Evolutionary conservation across 495 filamentous ascomycete species (phyloP).

Genomic region (Cladorrhinum samala): DNA sequence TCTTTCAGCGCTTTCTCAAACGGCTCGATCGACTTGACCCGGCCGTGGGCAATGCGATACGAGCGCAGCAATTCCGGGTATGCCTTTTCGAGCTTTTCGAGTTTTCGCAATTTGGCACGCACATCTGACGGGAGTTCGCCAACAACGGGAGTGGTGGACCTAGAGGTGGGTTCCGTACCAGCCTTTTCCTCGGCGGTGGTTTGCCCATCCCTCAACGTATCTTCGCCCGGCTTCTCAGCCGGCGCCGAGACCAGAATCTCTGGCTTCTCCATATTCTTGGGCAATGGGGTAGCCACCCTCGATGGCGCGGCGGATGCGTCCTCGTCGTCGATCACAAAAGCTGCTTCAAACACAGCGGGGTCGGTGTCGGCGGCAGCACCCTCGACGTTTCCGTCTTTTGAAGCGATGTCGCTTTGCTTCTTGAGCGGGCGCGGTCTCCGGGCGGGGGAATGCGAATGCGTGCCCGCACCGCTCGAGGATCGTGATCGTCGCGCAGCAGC

Average conservation of each 20-base stretch:
- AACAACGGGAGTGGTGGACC: constrained; percentile 14
- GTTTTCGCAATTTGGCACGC: constrained; percentile 60
- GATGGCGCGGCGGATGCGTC: constrained; percentile 52
- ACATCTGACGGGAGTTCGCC: constrained; percentile 72
- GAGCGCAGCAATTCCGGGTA: constrained; percentile 87
- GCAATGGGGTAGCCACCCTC: constrained; percentile 42
- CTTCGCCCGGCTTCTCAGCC: neutral
- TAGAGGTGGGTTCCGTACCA: constrained; percentile 3
- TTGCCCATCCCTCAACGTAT: constrained; percentile 5
- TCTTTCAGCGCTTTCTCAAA: constrained; percentile 89
- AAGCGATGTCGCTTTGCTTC: constrained; percentile 39
- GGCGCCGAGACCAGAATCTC: constrained; percentile 7
- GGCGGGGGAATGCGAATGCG: constrained; percentile 29
- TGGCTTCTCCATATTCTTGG: constrained; percentile 30
- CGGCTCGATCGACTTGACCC: constrained; percentile 76
- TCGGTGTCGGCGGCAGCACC: constrained; percentile 51
- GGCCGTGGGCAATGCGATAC: constrained; percentile 82
- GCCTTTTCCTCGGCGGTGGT: constrained; percentile 1
- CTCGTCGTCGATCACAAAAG: constrained; percentile 70
- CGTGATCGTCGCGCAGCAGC: constrained; percentile 48
- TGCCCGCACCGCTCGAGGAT: constrained; percentile 39
- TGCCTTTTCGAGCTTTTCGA: constrained; percentile 79
- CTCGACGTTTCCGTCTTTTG: too few species aligned
- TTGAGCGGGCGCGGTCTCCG: constrained; percentile 37
- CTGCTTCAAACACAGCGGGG: constrained; percentile 75